phyloP scores from a whole-genome alignment of 495 filamentous ascomycete species.

The Delitschia confertaspora region DNA sequence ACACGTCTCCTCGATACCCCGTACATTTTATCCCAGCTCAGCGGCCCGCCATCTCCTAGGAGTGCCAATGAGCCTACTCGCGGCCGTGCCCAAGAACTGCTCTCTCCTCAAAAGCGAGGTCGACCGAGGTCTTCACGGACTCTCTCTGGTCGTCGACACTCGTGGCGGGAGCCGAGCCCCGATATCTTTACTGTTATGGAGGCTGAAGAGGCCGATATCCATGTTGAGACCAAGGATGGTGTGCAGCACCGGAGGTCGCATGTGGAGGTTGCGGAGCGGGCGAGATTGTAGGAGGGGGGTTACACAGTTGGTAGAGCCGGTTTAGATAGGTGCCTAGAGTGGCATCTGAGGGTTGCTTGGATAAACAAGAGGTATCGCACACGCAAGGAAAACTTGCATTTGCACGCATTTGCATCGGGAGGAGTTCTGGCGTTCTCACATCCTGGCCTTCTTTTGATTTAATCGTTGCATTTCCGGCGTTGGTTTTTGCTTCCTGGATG shows the following conservation, averaged over 20 bases:
- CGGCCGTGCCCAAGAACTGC: conserved; percentile 30
- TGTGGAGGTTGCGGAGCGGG: conserved; percentile 14
- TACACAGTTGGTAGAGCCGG: background rate
- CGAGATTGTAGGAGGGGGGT: conserved; percentile 18
- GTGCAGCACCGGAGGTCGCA: conserved; percentile 24
- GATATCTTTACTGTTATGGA: conserved; percentile 37
- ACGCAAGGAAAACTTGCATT: background rate
- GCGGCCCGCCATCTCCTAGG: conserved; percentile 23
- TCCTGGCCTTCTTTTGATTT: background rate
- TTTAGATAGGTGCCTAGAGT: background rate
- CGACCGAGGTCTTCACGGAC: conserved; percentile 26
- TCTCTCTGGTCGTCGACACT: conserved; percentile 34
- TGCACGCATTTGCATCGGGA: conserved; percentile 19
- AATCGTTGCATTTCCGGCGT: conserved; percentile 3
- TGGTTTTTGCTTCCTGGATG: conserved; percentile 6
- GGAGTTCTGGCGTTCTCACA: conserved; percentile 12
- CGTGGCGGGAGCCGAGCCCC: conserved; percentile 37
- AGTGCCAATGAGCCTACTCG: conserved; percentile 25
- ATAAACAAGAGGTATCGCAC: conserved; percentile 1
- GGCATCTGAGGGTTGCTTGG: no score
- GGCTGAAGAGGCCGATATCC: conserved; percentile 26
- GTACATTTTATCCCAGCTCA: conserved; percentile 20
- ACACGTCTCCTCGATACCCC: conserved; percentile 17
- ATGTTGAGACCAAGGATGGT: conserved; percentile 24
- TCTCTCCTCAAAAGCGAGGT: conserved; percentile 6